phyloP scores from a whole-genome alignment of 2,329 filamentous ascomycete genomes.

The Exophiala xenobiotica region DNA sequence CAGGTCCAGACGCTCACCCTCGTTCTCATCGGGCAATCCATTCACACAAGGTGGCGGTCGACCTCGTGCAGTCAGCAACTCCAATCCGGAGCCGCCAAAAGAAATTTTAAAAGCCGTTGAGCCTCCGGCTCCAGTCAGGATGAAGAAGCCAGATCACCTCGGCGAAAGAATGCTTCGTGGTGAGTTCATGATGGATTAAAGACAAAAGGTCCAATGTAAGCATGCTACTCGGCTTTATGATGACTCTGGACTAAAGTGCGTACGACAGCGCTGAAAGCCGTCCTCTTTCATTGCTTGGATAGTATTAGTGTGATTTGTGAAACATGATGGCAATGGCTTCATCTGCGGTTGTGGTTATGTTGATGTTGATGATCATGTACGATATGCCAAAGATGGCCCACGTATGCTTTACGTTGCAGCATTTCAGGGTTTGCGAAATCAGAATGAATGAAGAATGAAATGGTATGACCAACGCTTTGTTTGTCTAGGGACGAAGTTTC shows the following conservation, averaged over 20 bases:
- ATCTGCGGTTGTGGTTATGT: background rate
- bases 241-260: too few species aligned
- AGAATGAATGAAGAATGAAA: constrained; percentile 2
- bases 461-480: background rate
- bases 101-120: constrained; percentile 40
- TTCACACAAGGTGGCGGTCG: constrained; percentile 19
- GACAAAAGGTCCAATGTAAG: too few species aligned
- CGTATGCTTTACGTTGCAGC: constrained; percentile 28
- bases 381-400: constrained; percentile 1
- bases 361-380: background rate
- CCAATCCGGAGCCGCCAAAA: constrained; percentile 51
- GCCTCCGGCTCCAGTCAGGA: constrained; percentile 31
- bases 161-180: constrained; percentile 97
- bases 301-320: too few species aligned
- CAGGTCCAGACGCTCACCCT: constrained; percentile 76
- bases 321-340: constrained; percentile 2
- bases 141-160: constrained; percentile 82
- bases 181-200: constrained; percentile 72
- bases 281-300: background rate
- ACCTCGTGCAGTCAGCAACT: constrained; percentile 46
- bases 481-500: background rate
- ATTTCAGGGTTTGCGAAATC: constrained; percentile 11
- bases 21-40: constrained; percentile 40
- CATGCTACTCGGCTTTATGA: too few species aligned
- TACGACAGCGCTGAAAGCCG: too few species aligned